Percentiles rank a stretch among this genome's conserved stretches.
These are phyloP conservation scores for Acrodontium crateriforme DNA, from an alignment of 2,329 filamentous ascomycete genomes.

Conservation along the genomic window DNA sequence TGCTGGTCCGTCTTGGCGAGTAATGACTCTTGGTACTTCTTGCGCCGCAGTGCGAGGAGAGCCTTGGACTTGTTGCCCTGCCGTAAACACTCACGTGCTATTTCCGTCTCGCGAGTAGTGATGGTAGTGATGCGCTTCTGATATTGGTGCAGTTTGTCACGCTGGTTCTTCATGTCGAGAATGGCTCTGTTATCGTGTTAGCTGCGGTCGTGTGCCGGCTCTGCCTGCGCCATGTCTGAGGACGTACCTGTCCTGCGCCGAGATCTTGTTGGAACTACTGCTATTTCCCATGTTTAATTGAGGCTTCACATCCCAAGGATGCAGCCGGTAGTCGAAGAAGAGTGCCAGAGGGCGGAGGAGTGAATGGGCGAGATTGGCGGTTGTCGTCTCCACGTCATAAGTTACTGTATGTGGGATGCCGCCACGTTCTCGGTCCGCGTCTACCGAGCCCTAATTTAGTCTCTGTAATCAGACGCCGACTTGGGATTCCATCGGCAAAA, in stretches of 20 bases:
- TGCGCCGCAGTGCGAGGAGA: slow-evolving; percentile 75
- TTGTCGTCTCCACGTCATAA: too few species aligned
- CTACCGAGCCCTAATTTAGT: too few species aligned
- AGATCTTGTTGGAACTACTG: slow-evolving; percentile 48
- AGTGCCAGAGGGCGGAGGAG: too few species aligned
- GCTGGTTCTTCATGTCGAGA: slow-evolving; percentile 92
- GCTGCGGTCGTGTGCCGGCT: too few species aligned
- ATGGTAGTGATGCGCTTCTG: slow-evolving; percentile 78
- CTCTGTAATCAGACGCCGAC: too few species aligned
- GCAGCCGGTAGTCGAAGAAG: too few species aligned
- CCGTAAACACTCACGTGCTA: slow-evolving; percentile 70
- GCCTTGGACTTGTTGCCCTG: slow-evolving; percentile 69
- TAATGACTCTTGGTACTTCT: slow-evolving; percentile 92
- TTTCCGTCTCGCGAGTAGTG: slow-evolving; percentile 73
- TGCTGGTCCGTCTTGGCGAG: slow-evolving; percentile 82
- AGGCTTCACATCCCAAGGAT: too few species aligned
- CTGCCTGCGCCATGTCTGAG: too few species aligned
- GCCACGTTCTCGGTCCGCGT: too few species aligned
- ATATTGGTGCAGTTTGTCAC: slow-evolving; percentile 93
- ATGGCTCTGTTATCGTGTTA: slow-evolving; percentile 54
- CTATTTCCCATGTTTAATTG: slow-evolving; percentile 53
- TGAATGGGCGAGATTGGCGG: too few species aligned
- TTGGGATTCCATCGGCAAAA: too few species aligned
- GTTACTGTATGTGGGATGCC: too few species aligned
- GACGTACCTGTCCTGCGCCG: slow-evolving; percentile 72